These are phyloP conservation scores for Geotrichum australiense DNA, from an alignment of 1,139 yeast species.

Conservation along the genomic window DNA sequence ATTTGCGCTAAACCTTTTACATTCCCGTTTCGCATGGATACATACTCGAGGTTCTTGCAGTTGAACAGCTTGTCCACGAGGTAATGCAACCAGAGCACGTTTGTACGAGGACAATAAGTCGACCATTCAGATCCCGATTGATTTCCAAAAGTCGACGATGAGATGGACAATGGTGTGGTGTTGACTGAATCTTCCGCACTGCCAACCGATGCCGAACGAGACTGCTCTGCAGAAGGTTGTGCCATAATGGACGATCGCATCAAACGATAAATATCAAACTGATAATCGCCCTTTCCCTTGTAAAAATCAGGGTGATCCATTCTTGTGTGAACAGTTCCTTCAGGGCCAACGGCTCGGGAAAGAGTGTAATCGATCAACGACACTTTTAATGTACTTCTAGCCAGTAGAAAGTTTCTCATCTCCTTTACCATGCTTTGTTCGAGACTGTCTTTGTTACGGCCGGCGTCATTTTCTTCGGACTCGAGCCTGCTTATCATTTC, in stretches of 20 bases:
- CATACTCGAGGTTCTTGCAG: slow-evolving; percentile 32
- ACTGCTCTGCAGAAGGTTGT: background rate
- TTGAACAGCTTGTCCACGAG: slow-evolving; percentile 39
- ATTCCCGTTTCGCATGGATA: slow-evolving; percentile 24
- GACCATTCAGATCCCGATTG: slow-evolving; percentile 38
- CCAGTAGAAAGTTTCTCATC: slow-evolving; percentile 15
- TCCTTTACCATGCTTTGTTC: slow-evolving; percentile 5
- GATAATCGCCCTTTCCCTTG: slow-evolving; percentile 46
- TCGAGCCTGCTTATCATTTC: slow-evolving; percentile 16
- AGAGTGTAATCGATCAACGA: slow-evolving; percentile 54
- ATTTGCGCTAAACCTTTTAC: background rate
- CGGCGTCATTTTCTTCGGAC: slow-evolving; percentile 14
- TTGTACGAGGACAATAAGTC: slow-evolving; percentile 38
- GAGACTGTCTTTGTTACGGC: slow-evolving; percentile 14
- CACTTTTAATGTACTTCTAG: slow-evolving; percentile 31
- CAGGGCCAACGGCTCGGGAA: slow-evolving; percentile 38
- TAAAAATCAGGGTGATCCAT: slow-evolving; percentile 47
- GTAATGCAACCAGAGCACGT: slow-evolving; percentile 46
- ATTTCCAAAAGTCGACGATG: background rate
- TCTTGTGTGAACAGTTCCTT: slow-evolving; percentile 29
- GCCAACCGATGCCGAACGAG: slow-evolving; percentile 4
- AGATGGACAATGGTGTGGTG: background rate
- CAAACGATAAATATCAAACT: slow-evolving; percentile 45
- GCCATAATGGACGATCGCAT: slow-evolving; percentile 35
- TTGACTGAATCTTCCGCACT: background rate